Evolutionary conservation across 305 asterid species (phyloP).

Genomic region (Lippia alba): DNA sequence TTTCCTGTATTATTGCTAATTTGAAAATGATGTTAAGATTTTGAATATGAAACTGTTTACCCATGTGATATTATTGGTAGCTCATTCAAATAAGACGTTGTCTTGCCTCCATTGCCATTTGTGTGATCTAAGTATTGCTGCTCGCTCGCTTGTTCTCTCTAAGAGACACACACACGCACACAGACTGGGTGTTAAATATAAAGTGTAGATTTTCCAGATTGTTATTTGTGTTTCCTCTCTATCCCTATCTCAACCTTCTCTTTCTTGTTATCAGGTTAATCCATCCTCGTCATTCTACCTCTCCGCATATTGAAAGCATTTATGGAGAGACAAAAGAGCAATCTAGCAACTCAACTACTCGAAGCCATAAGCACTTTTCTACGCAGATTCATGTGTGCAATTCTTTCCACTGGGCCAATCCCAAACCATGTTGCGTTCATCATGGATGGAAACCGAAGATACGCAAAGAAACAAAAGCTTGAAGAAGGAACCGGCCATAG

Average conservation of each 20-base stretch:
- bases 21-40: too few species aligned
- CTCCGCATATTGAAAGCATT: slow-evolving; percentile 24
- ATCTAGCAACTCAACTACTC: slow-evolving; percentile 35
- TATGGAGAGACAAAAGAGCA: slow-evolving; percentile 48
- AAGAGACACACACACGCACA: too few species aligned
- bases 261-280: slow-evolving; percentile 36
- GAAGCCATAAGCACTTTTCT: slow-evolving; percentile 44
- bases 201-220: too few species aligned
- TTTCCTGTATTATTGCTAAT: too few species aligned
- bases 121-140: slow-evolving; percentile 1
- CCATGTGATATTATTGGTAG: too few species aligned
- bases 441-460: slow-evolving; percentile 80
- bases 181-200: too few species aligned
- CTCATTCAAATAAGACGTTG: not conserved
- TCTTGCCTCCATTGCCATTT: not conserved
- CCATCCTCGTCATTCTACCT: slow-evolving; percentile 26
- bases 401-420: slow-evolving; percentile 55
- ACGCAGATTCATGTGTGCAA: slow-evolving; percentile 47
- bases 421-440: slow-evolving; percentile 70
- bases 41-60: too few species aligned
- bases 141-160: not conserved
- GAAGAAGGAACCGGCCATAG: slow-evolving; percentile 54
- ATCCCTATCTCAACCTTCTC: not conserved
- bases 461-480: slow-evolving; percentile 53
- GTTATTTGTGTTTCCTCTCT: not conserved